Percentiles rank a stretch among this genome's conserved stretches.
phyloP scores from a whole-genome alignment of 108 stramenopile genomes.

The Fragilaria crotonensis region DNA sequence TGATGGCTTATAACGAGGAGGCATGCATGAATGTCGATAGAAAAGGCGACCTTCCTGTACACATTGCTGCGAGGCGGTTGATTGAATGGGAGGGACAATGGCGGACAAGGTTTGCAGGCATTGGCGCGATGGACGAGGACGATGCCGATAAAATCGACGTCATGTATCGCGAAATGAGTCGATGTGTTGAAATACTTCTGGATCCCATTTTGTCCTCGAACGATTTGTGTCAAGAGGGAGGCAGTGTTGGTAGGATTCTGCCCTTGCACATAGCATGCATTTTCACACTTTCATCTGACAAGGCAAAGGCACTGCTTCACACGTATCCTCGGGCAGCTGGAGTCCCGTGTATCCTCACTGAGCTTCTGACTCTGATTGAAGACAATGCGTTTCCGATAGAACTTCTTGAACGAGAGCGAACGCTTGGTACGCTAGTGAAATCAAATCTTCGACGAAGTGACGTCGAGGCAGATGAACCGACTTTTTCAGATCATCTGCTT shows the following conservation, averaged over 20 bases:
- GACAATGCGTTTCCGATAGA: slow-evolving; percentile 32
- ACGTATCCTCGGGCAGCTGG: slow-evolving; percentile 34
- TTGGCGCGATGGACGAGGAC: slow-evolving; percentile 2
- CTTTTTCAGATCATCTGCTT: slow-evolving; percentile 44
- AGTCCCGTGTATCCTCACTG: slow-evolving; percentile 27
- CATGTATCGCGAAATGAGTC: slow-evolving; percentile 38
- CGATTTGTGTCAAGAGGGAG: slow-evolving; percentile 26
- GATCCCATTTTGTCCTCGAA: slow-evolving; percentile 20
- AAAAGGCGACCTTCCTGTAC: slow-evolving; percentile 42
- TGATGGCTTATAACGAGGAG: background rate
- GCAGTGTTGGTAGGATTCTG: slow-evolving; percentile 35
- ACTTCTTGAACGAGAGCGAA: slow-evolving; percentile 7
- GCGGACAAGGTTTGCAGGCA: slow-evolving; percentile 28
- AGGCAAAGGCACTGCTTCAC: slow-evolving; percentile 26
- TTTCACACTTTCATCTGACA: slow-evolving; percentile 32
- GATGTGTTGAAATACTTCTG: slow-evolving; percentile 38
- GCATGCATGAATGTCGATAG: slow-evolving; percentile 26
- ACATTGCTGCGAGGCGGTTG: slow-evolving; percentile 36
- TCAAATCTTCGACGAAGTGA: background rate
- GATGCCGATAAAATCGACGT: slow-evolving; percentile 15
- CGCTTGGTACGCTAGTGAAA: background rate
- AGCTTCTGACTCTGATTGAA: slow-evolving; percentile 33
- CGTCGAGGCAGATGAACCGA: background rate
- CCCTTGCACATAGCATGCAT: slow-evolving; percentile 62
- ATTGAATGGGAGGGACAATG: slow-evolving; percentile 54